Evolutionary conservation across 2,329 filamentous ascomycete species (phyloP).

Genomic region (Diaporthe caulivora): DNA sequence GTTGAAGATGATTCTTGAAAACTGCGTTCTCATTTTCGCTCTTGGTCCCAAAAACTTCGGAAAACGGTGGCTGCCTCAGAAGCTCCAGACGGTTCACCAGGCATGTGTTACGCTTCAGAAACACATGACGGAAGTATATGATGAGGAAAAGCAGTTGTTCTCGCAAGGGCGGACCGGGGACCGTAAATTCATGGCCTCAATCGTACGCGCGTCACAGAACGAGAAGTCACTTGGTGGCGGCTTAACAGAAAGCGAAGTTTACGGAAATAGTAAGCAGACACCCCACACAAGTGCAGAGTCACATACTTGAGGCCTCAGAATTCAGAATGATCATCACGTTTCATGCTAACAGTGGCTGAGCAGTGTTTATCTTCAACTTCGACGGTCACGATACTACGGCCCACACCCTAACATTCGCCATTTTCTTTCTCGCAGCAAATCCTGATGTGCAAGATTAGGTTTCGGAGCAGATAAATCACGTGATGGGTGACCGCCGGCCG

Average conservation of each 20-base stretch:
- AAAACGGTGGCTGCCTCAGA: constrained; percentile 43
- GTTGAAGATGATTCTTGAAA: constrained; percentile 46
- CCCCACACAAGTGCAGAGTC: too few relatives aligned
- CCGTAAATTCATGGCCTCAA: constrained; percentile 10
- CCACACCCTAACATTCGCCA: constrained; percentile 56
- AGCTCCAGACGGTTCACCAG: constrained; percentile 43
- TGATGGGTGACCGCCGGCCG: constrained; percentile 39
- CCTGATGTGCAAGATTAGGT: constrained; percentile 60
- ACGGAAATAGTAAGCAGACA: too few relatives aligned
- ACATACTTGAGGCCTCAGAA: too few relatives aligned
- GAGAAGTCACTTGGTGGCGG: background rate
- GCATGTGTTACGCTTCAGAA: constrained; percentile 45
- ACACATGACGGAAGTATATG: constrained; percentile 48
- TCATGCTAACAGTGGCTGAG: too few relatives aligned
- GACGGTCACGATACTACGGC: constrained; percentile 66
- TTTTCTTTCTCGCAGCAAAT: constrained; percentile 57
- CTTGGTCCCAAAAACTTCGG: constrained; percentile 44
- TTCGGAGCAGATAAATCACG: constrained; percentile 51
- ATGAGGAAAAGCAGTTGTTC: constrained; percentile 44
- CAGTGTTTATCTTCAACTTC: constrained; percentile 62
- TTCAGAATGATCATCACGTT: too few relatives aligned
- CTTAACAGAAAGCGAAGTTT: constrained; percentile 57
- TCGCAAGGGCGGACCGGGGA: background rate
- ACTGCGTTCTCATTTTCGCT: constrained; percentile 47
- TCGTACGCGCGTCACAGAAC: constrained; percentile 25